Base-by-base conservation (phyloP, 805 yeast genomes). In the Saccharomycopsis vini region DNA sequence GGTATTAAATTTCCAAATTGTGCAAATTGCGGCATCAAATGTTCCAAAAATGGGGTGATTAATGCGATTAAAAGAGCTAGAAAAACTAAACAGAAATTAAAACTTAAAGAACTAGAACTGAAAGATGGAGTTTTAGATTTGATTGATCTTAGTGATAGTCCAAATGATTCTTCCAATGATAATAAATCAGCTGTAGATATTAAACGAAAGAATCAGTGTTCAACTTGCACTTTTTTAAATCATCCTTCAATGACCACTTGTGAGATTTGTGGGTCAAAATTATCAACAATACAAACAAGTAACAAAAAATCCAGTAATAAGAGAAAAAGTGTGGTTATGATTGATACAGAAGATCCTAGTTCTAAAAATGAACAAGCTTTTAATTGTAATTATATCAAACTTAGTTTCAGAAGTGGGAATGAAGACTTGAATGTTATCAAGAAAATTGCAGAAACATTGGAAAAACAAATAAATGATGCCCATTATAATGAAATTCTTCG, bases 201-300 rank as follows among this genome's bases (percentile, higher is more conserved):
- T 26, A 12, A 9, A n/a, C n/a, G n/a, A n/a, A n/a, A n/a, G 20
- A 60, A 60, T 30, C 48, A 50, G 12, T 77, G 84, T 46, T 68
- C 76, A 3, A 58, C 66, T 10, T 85, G 95, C 53, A 85, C 97
- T 0, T 90, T 88, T 55, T 63, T 76, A 10, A 92, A 90, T 58
- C 95, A 89, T 59, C 83, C 88, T 0, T 75, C 84, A 2, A 66
- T 90, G 68, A 61, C 68, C 30, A 69, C 68, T 50, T 90, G 98
- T 61, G 98, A 90, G 60, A 72, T 92, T 56, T 90, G 97, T 63
- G 96, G 95, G 0, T 67, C 80, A 0, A 66, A 66, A 18, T 57
- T 80, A 21, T 45, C 53, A 3, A 56, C 69, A 2, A n/a, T 12
- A 20, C 9, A 16, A 24, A 26, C 26, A 3, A 40, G 33, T n/a